Evolutionary conservation across 2,329 filamentous ascomycete species (phyloP).

Genomic region (Pseudocercospora fijiensis): DNA sequence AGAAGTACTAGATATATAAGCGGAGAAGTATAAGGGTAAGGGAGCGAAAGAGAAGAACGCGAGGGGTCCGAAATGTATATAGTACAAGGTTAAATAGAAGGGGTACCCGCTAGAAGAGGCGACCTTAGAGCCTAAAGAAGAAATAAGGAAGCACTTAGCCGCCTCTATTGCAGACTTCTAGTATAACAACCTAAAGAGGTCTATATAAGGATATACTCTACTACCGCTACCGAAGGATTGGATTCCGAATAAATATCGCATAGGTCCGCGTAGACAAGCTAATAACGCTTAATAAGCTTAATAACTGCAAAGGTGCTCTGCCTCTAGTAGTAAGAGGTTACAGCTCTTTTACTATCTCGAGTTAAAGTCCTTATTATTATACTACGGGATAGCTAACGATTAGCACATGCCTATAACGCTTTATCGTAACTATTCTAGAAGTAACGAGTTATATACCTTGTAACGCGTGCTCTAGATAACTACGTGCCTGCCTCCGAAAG

Average conservation of each 20-base stretch:
- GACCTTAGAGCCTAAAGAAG: not conserved
- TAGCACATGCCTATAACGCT: not conserved
- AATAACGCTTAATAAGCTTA: too few species aligned
- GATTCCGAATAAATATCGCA: too few species aligned
- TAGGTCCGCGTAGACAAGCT: too few species aligned
- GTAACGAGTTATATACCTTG: not conserved
- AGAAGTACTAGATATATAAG: not conserved
- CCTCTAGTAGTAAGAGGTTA: not conserved
- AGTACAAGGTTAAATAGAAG: not conserved
- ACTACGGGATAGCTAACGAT: not conserved
- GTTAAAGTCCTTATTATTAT: not conserved
- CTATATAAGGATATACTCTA: too few species aligned
- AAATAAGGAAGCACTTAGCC: too few species aligned
- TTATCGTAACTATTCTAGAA: not conserved
- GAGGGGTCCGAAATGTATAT: not conserved
- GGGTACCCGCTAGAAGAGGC: not conserved
- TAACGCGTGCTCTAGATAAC: not conserved
- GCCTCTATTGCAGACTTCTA: too few species aligned
- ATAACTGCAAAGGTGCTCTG: too few species aligned
- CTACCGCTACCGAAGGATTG: too few species aligned
- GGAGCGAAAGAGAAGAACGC: not conserved
- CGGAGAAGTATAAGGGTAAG: not conserved
- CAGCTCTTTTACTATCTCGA: not conserved
- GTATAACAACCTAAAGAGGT: too few species aligned
- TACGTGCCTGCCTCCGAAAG: not conserved